Percentiles rank a stretch among this genome's conserved stretches.
Evolutionary conservation across 805 yeast genomes (phyloP).

Genomic region (Saccharomyces kudriavzevii): DNA sequence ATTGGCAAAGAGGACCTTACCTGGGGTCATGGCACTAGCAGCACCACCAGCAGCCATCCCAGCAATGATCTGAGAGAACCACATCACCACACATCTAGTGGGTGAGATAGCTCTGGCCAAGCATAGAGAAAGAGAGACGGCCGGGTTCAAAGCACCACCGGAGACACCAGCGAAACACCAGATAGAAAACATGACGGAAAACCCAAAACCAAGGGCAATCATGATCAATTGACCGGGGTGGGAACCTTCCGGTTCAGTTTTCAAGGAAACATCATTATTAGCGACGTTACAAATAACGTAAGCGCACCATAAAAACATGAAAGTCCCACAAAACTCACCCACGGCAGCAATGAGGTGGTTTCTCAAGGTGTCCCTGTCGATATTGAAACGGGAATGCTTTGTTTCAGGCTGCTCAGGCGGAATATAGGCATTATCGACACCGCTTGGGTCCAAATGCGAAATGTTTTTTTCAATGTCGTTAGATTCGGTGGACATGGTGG

Average conservation of each 20-base stretch:
- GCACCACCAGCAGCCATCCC: conserved; percentile 93
- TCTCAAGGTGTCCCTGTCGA: conserved; percentile 38
- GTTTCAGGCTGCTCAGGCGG: neutral
- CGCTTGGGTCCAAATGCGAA: neutral
- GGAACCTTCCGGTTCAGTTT: conserved; percentile 32
- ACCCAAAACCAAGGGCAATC: conserved; percentile 83
- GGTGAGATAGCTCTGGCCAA: conserved; percentile 69
- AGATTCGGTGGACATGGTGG: neutral
- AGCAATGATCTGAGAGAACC: conserved; percentile 64
- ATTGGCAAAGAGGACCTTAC: conserved; percentile 62
- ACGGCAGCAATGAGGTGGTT: conserved; percentile 58
- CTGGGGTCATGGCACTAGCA: conserved; percentile 79
- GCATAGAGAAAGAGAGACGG: conserved; percentile 69
- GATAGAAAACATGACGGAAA: conserved; percentile 51
- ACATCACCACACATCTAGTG: conserved; percentile 57
- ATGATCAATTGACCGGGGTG: conserved; percentile 63
- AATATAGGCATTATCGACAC: neutral
- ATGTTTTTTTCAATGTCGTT: neutral
- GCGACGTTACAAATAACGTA: conserved; percentile 79
- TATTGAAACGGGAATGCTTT: conserved; percentile 19
- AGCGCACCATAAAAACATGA: conserved; percentile 75
- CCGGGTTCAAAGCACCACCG: conserved; percentile 88
- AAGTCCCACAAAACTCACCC: conserved; percentile 84
- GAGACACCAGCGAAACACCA: conserved; percentile 50
- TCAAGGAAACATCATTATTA: conserved; percentile 42